These are phyloP conservation scores for Phylloporus sp. DNA, from an alignment of 768 basidiomycete genomes.

Conservation along the genomic window DNA sequence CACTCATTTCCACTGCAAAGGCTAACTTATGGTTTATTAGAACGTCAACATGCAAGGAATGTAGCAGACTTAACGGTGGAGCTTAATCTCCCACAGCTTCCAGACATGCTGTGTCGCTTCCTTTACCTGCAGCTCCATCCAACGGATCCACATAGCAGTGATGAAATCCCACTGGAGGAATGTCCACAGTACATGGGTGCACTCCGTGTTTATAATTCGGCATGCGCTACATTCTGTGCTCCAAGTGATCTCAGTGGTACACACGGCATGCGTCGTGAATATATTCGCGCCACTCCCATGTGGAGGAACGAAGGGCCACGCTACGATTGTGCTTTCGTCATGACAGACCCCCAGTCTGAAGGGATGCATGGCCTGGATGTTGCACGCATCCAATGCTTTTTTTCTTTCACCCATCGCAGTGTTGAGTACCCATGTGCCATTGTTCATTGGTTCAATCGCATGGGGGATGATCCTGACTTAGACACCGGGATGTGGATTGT, in stretches of 20 bases:
- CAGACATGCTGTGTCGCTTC: too few species aligned
- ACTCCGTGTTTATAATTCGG: background rate
- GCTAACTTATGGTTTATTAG: too few species aligned
- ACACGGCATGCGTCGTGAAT: constrained; percentile 26
- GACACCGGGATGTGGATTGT: constrained; percentile 31
- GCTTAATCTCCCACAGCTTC: too few species aligned
- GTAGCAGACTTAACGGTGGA: too few species aligned
- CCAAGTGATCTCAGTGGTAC: constrained; percentile 27
- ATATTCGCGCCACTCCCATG: constrained; percentile 15
- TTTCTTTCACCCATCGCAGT: constrained; percentile 3
- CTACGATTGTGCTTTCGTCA: constrained; percentile 24
- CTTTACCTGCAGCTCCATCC: too few species aligned
- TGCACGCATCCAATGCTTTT: background rate
- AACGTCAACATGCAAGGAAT: too few species aligned
- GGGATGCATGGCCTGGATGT: constrained; percentile 14
- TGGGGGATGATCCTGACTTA: constrained; percentile 17
- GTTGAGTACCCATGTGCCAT: constrained; percentile 18
- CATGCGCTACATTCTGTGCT: constrained; percentile 15
- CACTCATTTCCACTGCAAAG: too few species aligned
- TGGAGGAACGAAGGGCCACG: constrained; percentile 16
- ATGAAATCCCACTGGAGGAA: too few species aligned
- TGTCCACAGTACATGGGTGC: background rate
- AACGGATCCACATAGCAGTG: too few species aligned
- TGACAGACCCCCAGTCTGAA: background rate
- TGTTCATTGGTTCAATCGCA: constrained; percentile 18